Conservation (phyloP, 345 rosid species). For the Syzygium jambos region DNA sequence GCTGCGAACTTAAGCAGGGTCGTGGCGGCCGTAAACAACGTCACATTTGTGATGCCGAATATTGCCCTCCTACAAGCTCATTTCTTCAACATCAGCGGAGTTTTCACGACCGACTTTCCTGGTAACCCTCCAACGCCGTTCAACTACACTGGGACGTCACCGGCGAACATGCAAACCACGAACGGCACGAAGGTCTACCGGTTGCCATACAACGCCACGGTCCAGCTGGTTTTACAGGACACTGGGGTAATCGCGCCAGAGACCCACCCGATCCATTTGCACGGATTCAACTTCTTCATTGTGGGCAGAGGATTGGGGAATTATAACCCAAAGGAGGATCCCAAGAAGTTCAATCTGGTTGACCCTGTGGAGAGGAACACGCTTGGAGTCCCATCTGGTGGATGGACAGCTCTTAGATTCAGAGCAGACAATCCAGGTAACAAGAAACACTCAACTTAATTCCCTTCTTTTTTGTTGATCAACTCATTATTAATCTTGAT, state of each 20-base stretch:
- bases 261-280: slow-evolving; percentile 30
- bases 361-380: slow-evolving; percentile 82
- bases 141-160: slow-evolving; percentile 14
- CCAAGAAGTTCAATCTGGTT: slow-evolving; percentile 37
- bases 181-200: slow-evolving; percentile 21
- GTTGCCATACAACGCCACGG: slow-evolving; percentile 22
- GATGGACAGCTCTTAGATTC: slow-evolving; percentile 70
- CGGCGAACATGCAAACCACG: slow-evolving; percentile 9
- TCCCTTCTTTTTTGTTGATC: not conserved
- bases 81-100: slow-evolving; percentile 27
- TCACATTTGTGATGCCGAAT: slow-evolving; percentile 57
- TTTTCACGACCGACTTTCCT: slow-evolving; percentile 29
- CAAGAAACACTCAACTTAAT: not conserved
- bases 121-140: slow-evolving; percentile 20
- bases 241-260: slow-evolving; percentile 28
- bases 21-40: slow-evolving; percentile 52
- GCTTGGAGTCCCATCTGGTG: slow-evolving; percentile 66
- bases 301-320: slow-evolving; percentile 28
- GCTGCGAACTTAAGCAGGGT: slow-evolving; percentile 35
- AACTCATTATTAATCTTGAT: not conserved
- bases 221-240: slow-evolving; percentile 31
- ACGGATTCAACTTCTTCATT: slow-evolving; percentile 29
- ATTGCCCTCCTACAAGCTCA: slow-evolving; percentile 62
- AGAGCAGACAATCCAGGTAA: slow-evolving; percentile 76
- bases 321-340: slow-evolving; percentile 19